Percentiles rank a stretch among this genome's conserved stretches.
Conservation (phyloP, 345 rosid species). For the Salix caprea region DNA sequence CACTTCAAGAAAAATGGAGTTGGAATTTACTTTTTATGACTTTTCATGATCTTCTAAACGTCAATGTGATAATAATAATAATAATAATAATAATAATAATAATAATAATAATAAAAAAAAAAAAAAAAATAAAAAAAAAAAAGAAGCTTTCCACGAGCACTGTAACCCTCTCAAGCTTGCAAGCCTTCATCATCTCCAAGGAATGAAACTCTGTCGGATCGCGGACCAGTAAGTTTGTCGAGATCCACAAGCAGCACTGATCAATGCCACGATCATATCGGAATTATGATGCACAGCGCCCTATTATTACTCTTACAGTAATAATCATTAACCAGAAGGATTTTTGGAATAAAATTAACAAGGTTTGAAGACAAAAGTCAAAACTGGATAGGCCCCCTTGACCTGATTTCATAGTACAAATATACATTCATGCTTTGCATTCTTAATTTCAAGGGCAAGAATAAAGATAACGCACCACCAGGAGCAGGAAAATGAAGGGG, state of each 20-base stretch:
- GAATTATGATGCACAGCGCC: background rate
- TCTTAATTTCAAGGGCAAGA: slow-evolving; percentile 8
- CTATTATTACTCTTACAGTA: background rate
- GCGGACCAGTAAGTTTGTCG: background rate
- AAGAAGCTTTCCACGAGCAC: too few relatives aligned
- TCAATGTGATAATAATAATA: too few relatives aligned
- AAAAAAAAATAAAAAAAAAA: too few relatives aligned
- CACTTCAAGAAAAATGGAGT: too few relatives aligned
- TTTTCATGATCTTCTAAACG: too few relatives aligned
- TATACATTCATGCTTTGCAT: slow-evolving; percentile 7
- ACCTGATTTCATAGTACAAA: slow-evolving; percentile 2
- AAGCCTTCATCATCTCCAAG: too few relatives aligned
- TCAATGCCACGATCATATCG: background rate
- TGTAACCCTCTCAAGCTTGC: too few relatives aligned
- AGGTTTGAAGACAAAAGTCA: background rate
- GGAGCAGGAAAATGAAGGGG: background rate
- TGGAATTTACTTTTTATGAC: too few relatives aligned
- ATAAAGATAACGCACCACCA: background rate
- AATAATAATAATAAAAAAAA: too few relatives aligned
- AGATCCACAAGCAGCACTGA: background rate
- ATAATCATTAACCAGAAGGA: background rate
- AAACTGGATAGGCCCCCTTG: slow-evolving; percentile 9
- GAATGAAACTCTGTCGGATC: background rate
- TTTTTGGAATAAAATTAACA: background rate
- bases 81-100: too few relatives aligned